Conservation (phyloP, 2,329 filamentous ascomycete genomes). For the Drechslerella stenobrocha region DNA sequence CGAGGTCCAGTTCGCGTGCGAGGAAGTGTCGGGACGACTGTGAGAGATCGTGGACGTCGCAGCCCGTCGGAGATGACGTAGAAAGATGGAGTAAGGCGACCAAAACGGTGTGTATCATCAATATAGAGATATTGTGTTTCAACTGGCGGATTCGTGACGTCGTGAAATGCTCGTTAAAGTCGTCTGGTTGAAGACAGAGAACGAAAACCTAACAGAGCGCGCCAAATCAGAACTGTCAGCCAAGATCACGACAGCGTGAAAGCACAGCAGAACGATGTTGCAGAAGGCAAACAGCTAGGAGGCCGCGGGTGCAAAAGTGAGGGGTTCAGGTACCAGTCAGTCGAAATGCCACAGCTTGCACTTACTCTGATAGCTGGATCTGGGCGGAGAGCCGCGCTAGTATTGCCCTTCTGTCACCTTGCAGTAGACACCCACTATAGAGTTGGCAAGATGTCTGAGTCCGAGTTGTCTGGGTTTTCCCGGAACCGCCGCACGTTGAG, state of each 20-base stretch:
- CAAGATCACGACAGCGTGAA: background rate
- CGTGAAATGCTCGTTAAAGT: constrained; percentile 36
- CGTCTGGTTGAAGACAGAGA: constrained; percentile 3
- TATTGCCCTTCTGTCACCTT: constrained; percentile 30
- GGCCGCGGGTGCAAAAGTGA: constrained; percentile 36
- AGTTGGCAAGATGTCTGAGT: background rate
- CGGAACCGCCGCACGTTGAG: background rate
- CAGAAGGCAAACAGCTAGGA: constrained; percentile 11
- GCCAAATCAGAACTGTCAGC: background rate
- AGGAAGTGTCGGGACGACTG: background rate
- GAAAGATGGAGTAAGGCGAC: background rate
- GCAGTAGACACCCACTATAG: constrained; percentile 38
- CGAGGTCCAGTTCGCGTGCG: constrained; percentile 2
- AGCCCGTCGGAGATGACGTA: background rate
- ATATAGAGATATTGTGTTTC: constrained; percentile 25
- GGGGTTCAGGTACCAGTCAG: constrained; percentile 34
- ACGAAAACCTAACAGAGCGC: constrained; percentile 12
- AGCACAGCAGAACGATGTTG: background rate
- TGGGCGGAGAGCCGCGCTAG: constrained; percentile 41
- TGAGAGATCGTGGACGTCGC: constrained; percentile 2
- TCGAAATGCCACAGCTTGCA: constrained; percentile 21
- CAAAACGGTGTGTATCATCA: constrained; percentile 6
- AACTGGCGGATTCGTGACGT: constrained; percentile 47
- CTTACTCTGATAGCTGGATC: constrained; percentile 34
- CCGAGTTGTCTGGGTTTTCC: constrained; percentile 2